Evolutionary conservation across 2,329 filamentous ascomycete species (phyloP).

Genomic region (Claviceps sp.): DNA sequence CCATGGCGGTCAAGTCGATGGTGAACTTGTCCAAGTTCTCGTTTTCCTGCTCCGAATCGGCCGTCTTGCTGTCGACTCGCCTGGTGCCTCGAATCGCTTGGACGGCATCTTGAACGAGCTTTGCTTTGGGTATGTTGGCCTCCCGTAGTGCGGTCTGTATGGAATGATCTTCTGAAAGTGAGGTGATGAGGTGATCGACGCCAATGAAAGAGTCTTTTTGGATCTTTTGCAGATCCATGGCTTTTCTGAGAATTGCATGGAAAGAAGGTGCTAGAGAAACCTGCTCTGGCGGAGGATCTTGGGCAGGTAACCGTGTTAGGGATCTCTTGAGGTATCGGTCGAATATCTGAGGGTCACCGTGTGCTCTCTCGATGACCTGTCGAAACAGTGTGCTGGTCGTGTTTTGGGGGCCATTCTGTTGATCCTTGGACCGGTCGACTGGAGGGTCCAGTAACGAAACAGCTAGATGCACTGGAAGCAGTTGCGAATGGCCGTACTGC

Average conservation of each 20-base stretch:
- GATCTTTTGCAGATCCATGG: constrained; percentile 85
- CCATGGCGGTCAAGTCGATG: constrained; percentile 95
- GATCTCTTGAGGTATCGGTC: constrained; percentile 84
- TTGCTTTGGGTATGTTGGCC: constrained; percentile 80
- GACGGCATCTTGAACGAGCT: constrained; percentile 82
- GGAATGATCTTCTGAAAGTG: constrained; percentile 63
- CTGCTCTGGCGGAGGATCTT: constrained; percentile 86
- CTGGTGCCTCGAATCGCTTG: constrained; percentile 83
- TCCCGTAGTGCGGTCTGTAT: constrained; percentile 68
- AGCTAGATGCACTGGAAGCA: constrained; percentile 80
- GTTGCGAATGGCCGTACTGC: constrained; percentile 82
- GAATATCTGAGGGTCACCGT: constrained; percentile 81
- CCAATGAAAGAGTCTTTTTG: constrained; percentile 94
- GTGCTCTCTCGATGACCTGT: constrained; percentile 85
- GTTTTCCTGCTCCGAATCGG: constrained; percentile 81
- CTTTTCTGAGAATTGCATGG: constrained; percentile 67
- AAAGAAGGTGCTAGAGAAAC: constrained; percentile 73
- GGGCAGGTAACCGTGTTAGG: constrained; percentile 79
- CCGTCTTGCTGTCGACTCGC: constrained; percentile 90
- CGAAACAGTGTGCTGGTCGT: constrained; percentile 67
- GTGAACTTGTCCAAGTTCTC: constrained; percentile 98
- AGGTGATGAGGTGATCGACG: constrained; percentile 84
- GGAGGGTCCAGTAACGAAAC: constrained; percentile 67
- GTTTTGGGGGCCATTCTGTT: constrained; percentile 59
- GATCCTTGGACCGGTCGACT: constrained; percentile 65